Conservation (phyloP, 1,284 basidiomycete species). For the Amylostereum areolatum region DNA sequence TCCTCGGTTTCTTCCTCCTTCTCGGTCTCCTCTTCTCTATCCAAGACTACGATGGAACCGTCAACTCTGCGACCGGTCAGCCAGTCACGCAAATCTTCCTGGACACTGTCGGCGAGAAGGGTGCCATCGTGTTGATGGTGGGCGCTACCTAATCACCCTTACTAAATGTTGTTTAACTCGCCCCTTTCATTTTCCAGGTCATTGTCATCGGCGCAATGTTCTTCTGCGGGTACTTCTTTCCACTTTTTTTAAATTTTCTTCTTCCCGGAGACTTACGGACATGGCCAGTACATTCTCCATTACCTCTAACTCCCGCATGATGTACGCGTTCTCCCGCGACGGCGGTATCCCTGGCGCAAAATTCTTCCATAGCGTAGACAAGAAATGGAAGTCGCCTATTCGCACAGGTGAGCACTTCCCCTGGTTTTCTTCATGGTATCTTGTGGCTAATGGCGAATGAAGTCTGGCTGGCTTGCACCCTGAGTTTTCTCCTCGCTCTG, state of each 20-base stretch:
- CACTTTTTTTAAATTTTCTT: neutral
- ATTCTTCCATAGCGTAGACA: constrained; percentile 63
- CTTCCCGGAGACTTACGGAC: neutral
- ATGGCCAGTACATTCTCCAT: constrained; percentile 54
- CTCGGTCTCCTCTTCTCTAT: constrained; percentile 71
- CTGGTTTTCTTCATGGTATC: too few species aligned
- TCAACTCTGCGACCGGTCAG: constrained; percentile 50
- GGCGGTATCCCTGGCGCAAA: constrained; percentile 62
- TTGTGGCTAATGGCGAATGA: neutral
- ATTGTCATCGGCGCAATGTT: constrained; percentile 69
- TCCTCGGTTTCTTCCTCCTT: constrained; percentile 69
- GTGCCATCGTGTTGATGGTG: constrained; percentile 69
- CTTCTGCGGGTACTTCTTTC: constrained; percentile 50
- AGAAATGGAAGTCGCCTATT: constrained; percentile 53
- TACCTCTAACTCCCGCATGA: constrained; percentile 75
- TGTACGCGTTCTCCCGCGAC: constrained; percentile 71
- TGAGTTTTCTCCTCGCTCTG: constrained; percentile 70
- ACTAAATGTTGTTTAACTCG: neutral
- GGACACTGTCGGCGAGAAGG: constrained; percentile 65
- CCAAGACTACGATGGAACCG: constrained; percentile 55
- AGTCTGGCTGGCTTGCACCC: constrained; percentile 74
- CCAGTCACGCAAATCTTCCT: constrained; percentile 74
- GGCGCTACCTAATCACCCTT: constrained; percentile 5
- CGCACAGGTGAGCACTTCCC: constrained; percentile 45
- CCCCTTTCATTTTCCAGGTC: constrained; percentile 28